Evolutionary conservation across 352 stramenopile genomes (phyloP), one percentile per base, ranked within the genome.

Genomic region (Thraustochytrium sp.): DNA sequence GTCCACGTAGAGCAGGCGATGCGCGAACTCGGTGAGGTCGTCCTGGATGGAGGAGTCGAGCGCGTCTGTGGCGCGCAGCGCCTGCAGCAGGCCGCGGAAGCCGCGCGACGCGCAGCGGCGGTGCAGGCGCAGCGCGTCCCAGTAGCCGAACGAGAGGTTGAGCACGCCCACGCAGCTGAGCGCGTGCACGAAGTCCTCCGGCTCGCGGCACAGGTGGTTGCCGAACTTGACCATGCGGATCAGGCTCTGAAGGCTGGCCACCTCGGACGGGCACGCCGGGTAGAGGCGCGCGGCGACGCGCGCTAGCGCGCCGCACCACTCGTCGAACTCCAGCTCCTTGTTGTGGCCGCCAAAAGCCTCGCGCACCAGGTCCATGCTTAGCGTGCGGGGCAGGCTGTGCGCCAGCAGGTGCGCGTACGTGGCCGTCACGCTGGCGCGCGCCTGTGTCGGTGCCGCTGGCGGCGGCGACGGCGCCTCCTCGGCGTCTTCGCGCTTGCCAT

Each of bases 101-200:
- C 68, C 68, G 8, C 68, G 48, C 42, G 68, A 80, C 18, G 68
- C 68, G 31, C 46, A 80, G 34, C 53, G n/a, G 34, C 53, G 48
- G 49, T 80, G 68, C 26, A 80, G 31, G 9, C 68, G 48, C 9
- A 48, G 76, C 13, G 68, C 68, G 31, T 80, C 68, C 68, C 68
- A 80, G 31, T 80, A 80, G 68, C 68, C 76, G 76, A 80, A 80
- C 21, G 48, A 65, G 26, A 80, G 76, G 38, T 80, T 80, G 34
- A 80, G 68, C 2, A 80, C 31, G 23, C 40, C 48, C 5, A 64
- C 44, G 31, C 68, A 80, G 2, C 29, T 80, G 0, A 80, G 42
- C 49, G 53, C 48, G 26, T 80, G 68, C 46, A 80, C 51, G 46
- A 80, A 80, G 23, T 80, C 68, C 21, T 46, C 48, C 8, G 34